Conservation (phyloP, 371 early-diverging fungal genomes). For the Apophysomyces trapeziformis region DNA sequence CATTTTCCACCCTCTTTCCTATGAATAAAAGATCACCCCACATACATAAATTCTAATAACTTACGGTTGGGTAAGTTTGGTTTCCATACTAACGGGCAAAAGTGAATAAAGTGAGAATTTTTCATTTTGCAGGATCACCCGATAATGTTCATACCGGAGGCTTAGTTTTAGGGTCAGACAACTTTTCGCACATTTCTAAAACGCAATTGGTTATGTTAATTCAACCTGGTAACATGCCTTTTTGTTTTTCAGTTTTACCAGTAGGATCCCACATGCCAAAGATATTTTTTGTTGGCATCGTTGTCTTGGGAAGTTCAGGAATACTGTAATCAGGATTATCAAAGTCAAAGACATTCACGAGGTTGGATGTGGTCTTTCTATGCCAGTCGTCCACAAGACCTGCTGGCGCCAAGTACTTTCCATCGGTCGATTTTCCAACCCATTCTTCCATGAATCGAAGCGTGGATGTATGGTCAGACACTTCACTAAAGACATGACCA, state of each 20-base stretch:
- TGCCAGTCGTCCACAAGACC: constrained; percentile 23
- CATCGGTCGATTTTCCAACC: constrained; percentile 26
- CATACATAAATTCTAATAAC: not conserved
- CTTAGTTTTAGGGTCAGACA: constrained; percentile 25
- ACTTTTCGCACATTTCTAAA: constrained; percentile 29
- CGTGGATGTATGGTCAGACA: constrained; percentile 31
- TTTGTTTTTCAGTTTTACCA: constrained; percentile 6
- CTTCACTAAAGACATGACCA: constrained; percentile 34
- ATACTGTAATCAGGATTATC: constrained; percentile 29
- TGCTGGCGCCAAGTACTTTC: constrained; percentile 27
- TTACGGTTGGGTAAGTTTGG: constrained; percentile 23
- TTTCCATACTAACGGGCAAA: constrained; percentile 25
- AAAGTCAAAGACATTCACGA: constrained; percentile 29
- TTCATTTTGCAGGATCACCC: not conserved
- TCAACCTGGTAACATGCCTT: too few relatives aligned
- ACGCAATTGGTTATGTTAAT: too few relatives aligned
- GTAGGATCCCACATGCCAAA: constrained; percentile 29
- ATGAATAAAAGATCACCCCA: not conserved
- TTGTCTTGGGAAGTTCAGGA: constrained; percentile 16
- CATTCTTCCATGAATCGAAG: constrained; percentile 32
- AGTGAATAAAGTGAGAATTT: not conserved
- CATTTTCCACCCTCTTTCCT: not conserved
- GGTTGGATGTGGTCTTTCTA: constrained; percentile 25
- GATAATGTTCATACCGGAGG: constrained; percentile 21
- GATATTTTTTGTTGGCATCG: constrained; percentile 18